These are phyloP conservation scores for Solanum hybrid DNA, from an alignment of 305 asterid genomes.

Conservation along the genomic window DNA sequence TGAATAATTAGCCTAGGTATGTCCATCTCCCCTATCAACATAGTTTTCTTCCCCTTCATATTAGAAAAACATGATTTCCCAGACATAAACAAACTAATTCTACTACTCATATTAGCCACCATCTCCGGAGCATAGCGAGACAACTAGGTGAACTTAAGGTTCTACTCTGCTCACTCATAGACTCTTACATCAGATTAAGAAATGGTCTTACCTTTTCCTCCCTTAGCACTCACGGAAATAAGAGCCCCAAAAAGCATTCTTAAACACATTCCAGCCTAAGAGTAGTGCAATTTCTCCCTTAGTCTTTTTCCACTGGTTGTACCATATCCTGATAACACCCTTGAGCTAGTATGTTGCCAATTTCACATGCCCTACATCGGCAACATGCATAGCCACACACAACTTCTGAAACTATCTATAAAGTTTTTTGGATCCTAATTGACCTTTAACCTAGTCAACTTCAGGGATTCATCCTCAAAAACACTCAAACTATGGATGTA, in stretches of 20 bases:
- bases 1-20: too few species aligned
- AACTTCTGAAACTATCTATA: neutral
- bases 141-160: neutral
- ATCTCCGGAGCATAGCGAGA: too few species aligned
- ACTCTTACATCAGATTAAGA: neutral
- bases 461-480: neutral
- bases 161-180: neutral
- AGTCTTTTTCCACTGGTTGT: neutral
- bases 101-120: too few species aligned
- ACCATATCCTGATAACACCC: neutral
- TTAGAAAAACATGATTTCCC: too few species aligned
- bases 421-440: neutral
- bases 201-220: neutral
- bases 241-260: neutral
- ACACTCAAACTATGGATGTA: neutral
- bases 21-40: too few species aligned
- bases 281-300: neutral
- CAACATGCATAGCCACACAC: neutral
- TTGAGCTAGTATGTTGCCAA: neutral
- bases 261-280: neutral
- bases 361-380: neutral
- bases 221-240: neutral
- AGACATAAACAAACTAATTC: too few species aligned
- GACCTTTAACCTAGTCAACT: neutral
- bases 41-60: too few species aligned